These are phyloP conservation scores for Nicotiana tomentosiformis DNA, from an alignment of 257 asterid genomes.

Conservation along the genomic window DNA sequence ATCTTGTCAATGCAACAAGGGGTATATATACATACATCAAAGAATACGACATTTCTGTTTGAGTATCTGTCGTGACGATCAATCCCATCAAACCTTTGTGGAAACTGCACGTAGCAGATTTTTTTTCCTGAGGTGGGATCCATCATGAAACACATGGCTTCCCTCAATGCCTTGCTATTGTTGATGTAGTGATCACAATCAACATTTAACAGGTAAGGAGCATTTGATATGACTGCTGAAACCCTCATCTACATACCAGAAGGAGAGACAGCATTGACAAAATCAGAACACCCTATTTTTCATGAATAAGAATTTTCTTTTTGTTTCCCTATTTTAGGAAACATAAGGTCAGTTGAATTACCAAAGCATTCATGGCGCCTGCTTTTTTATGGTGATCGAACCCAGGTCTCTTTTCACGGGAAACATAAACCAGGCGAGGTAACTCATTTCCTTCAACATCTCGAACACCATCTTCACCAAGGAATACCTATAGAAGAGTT, in stretches of 20 bases:
- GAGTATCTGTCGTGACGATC: conserved; percentile 87
- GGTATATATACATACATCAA: conserved; percentile 56
- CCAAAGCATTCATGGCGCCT: conserved; percentile 95
- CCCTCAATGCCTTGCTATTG: conserved; percentile 87
- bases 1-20: background rate
- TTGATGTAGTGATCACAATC: conserved; percentile 95
- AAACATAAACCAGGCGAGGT: conserved; percentile 74
- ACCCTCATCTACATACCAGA: conserved; percentile 59
- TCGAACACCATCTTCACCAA: conserved; percentile 59
- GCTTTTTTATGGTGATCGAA: conserved; percentile 94
- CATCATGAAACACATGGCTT: conserved; percentile 98
- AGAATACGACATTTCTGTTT: conserved; percentile 81
- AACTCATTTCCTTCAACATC: conserved; percentile 66
- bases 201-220: conserved; percentile 81
- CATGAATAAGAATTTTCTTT: background rate
- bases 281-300: background rate
- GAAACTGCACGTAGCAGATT: conserved; percentile 90
- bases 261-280: background rate
- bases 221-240: conserved; percentile 89
- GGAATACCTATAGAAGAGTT: conserved; percentile 51
- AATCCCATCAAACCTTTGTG: conserved; percentile 91
- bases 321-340: background rate
- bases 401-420: conserved; percentile 95
- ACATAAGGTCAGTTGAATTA: conserved; percentile 19
- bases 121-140: conserved; percentile 87